Evolutionary conservation across 1,139 yeast genomes (phyloP), one percentile per base, ranked within the genome.

Genomic region (Petasospora rhodanensis): DNA sequence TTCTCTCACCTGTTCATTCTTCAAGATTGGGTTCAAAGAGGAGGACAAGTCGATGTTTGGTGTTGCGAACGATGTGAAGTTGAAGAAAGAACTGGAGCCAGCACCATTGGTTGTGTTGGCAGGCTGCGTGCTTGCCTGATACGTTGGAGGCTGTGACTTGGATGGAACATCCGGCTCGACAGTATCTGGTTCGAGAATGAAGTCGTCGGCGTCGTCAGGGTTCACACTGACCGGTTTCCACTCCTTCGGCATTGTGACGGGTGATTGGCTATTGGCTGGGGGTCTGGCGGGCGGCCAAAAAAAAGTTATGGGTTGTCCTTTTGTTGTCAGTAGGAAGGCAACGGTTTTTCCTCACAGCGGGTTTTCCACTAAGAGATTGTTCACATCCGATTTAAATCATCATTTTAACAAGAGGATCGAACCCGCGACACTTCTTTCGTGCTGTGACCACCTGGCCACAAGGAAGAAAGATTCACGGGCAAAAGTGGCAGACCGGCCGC

Each of bases 1-100:
- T 53, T 81, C 91, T 44, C 73, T 70, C 18, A 81, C 67, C 35
- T 72, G 72, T 44, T 74, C 78, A 43, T 73, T 72, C 31, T 46
- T 41, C 7, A 49, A 26, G 5, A 51, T 40, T 15, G 55, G 55
- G 34, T 49, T 51, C 15, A 49, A 27, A 1, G 51, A 26, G 15
- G 21, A 22, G 1, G 53, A 40, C 2, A 51, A 26, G 24, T 51
- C 51, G 25, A 47, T 43, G 25, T 45, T 49, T 26, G 54, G 53
- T 18, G 38, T 34, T 5, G 47, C 32, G 28, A 50, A 46, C 7
- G 49, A 35, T 12, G 52, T 41, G 38, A 50, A 49, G 34, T 45
- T 49, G 51, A 49, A 49, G 37, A 41, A 44, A 4, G 46, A 41
- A 28, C 25, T 39, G 7, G 43, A 22, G 9, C 40, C 34, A 1